These are phyloP conservation scores for Phycomyces blakesleeanus DNA, from an alignment of 192 early-diverging fungal species.

Conservation along the genomic window DNA sequence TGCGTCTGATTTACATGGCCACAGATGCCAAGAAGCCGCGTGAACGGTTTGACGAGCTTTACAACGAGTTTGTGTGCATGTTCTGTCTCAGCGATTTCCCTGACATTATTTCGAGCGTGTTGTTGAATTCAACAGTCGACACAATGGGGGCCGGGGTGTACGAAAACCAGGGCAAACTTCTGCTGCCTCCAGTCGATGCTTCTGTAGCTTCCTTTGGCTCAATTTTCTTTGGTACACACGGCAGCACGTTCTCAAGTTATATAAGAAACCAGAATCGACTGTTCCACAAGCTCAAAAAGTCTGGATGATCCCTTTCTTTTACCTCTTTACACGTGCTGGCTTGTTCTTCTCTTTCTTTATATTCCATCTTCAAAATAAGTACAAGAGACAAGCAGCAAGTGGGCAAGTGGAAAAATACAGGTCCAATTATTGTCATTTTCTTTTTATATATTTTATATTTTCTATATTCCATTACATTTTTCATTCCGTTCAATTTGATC, in stretches of 20 bases:
- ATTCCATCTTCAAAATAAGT: too few relatives aligned
- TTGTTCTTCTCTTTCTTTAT: too few relatives aligned
- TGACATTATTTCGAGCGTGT: conserved; percentile 18
- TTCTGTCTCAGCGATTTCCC: conserved; percentile 48
- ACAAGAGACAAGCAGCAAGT: too few relatives aligned
- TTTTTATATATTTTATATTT: too few relatives aligned
- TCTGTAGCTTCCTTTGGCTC: conserved; percentile 41
- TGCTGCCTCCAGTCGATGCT: conserved; percentile 51
- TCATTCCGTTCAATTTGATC: too few relatives aligned
- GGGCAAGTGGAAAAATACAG: too few relatives aligned
- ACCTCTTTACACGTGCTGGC: too few relatives aligned
- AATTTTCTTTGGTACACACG: conserved; percentile 47
- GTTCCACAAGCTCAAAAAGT: not conserved
- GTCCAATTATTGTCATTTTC: too few relatives aligned
- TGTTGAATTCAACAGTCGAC: conserved; percentile 6
- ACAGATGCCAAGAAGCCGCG: conserved; percentile 44
- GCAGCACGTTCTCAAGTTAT: conserved; percentile 44
- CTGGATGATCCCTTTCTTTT: too few relatives aligned
- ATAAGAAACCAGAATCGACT: not conserved
- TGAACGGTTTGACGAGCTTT: conserved; percentile 36
- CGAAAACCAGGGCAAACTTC: conserved; percentile 11
- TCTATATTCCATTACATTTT: too few relatives aligned
- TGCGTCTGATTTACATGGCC: conserved; percentile 41
- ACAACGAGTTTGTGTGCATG: conserved; percentile 45
- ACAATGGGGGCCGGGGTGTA: conserved; percentile 17